A percentile compares a stretch with the other conserved stretches of the same genome.
phyloP scores from a whole-genome alignment of 805 yeast genomes.

The Wickerhamiella kazuoi region DNA sequence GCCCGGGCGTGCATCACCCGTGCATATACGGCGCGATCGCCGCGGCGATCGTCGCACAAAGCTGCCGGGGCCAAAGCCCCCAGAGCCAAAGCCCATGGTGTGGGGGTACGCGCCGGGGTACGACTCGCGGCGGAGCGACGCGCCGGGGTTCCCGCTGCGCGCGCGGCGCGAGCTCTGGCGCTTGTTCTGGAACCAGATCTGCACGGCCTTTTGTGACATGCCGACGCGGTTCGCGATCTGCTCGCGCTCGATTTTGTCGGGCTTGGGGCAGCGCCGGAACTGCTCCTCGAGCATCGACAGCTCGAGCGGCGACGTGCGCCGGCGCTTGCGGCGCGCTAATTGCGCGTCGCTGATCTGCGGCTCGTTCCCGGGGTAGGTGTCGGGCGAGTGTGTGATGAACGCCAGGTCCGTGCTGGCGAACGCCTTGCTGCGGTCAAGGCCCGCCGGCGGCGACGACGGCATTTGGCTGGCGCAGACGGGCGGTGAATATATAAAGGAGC shows the following conservation, averaged over 20 bases:
- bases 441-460: no score
- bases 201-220: slow-evolving; percentile 96
- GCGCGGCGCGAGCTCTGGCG: slow-evolving; percentile 48
- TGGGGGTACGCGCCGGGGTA: not conserved
- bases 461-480: no score
- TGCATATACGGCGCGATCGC: no score
- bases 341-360: slow-evolving; percentile 48
- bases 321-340: slow-evolving; percentile 79
- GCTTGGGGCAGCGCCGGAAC: slow-evolving; percentile 61
- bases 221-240: slow-evolving; percentile 66
- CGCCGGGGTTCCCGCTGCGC: not conserved
- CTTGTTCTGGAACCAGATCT: slow-evolving; percentile 95
- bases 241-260: slow-evolving; percentile 55
- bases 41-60: no score
- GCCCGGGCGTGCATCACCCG: no score
- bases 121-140: not conserved
- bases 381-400: slow-evolving; percentile 82
- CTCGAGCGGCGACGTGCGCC: slow-evolving; percentile 86
- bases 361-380: slow-evolving; percentile 70
- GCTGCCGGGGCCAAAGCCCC: no score
- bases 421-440: no score
- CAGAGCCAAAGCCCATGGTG: no score
- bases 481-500: no score
- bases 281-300: slow-evolving; percentile 64
- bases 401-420: slow-evolving; percentile 33